A percentile compares a stretch with the other conserved stretches of the same genome.
phyloP scores from a whole-genome alignment of 352 stramenopile genomes.

The Pythium apleroticum region DNA sequence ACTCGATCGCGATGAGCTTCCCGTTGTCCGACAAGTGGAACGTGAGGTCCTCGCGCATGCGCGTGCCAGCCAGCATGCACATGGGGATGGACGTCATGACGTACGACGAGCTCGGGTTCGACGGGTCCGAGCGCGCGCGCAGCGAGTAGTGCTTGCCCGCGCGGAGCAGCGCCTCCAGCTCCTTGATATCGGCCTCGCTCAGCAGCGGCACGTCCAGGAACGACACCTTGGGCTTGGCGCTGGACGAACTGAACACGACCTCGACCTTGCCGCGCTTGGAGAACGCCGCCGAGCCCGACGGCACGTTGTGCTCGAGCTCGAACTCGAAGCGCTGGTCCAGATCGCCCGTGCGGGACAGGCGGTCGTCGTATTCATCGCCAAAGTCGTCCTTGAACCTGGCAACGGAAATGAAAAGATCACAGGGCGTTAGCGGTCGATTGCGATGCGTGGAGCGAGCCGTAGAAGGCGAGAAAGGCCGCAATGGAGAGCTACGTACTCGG shows the following conservation, averaged over 20 bases:
- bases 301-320: conserved; percentile 64
- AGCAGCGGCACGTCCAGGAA: conserved; percentile 56
- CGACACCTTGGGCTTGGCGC: conserved; percentile 59
- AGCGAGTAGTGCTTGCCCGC: conserved; percentile 65
- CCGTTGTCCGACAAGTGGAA: conserved; percentile 79
- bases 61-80: conserved; percentile 73
- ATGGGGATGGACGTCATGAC: conserved; percentile 77
- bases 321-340: conserved; percentile 54
- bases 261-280: conserved; percentile 55
- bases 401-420: not conserved
- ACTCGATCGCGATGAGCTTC: conserved; percentile 82
- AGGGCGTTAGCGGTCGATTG: conserved; percentile 11
- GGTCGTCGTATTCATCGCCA: conserved; percentile 63
- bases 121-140: conserved; percentile 60
- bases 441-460: not conserved
- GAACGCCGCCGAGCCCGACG: conserved; percentile 34
- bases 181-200: conserved; percentile 39
- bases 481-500: conserved; percentile 43
- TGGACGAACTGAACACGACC: conserved; percentile 51
- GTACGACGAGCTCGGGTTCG: conserved; percentile 59
- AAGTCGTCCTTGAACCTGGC: conserved; percentile 67
- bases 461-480: not conserved
- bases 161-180: conserved; percentile 48
- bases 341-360: conserved; percentile 30
- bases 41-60: conserved; percentile 77